Base-by-base conservation (phyloP, 1,139 yeast species). In the Candida sp. region DNA sequence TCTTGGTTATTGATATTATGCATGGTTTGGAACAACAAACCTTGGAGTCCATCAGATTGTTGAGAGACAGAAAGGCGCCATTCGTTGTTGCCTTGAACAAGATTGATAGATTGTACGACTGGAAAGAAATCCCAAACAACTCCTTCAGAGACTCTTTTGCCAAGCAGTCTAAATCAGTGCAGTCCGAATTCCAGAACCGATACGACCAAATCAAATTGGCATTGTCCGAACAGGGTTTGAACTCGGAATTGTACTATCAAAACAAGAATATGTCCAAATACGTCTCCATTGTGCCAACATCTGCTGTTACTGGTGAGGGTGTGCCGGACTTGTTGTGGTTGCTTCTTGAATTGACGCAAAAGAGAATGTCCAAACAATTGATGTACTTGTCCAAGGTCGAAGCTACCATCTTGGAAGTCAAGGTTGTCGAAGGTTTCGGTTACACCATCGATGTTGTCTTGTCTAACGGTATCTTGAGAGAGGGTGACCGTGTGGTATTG, bases 251-350 rank as follows among this genome's bases (percentile, higher is more conserved):
- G 59, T 96, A 96, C 75, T 94, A 80, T 86, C 91, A 94, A 72
- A 96, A 96, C 81, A 90, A 89, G 73, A 94, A 93, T 75, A 78
- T 94, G 82, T 77, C 98, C 53, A 90, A 90, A 70, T 90, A 88
- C 65, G 99, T 96, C 53, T 92, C 98, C 37, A 88, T 96, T 63
- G 97, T 96, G 50, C 99, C 99, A 61, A 94, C 99, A 11, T 93
- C 98, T 55, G 99, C 99, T 52, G 96, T 93, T 46, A 93, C 98
- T 30, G 99, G 99, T 72, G 99, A 96, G 75, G 99, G 99, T 88
- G 96, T 96, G 62, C 99, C 99, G 45, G 99, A 96, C 84, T 82
- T 96, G 75, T 85, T 96, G 67, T 93, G 97, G 94, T 83, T 96
- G 70, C 81, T 96, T 67, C 83, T 96, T 63, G 98, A 94, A 72